Evolutionary conservation across 169 alveolate genomes (phyloP).

Genomic region (Eimeria falciformis): DNA sequence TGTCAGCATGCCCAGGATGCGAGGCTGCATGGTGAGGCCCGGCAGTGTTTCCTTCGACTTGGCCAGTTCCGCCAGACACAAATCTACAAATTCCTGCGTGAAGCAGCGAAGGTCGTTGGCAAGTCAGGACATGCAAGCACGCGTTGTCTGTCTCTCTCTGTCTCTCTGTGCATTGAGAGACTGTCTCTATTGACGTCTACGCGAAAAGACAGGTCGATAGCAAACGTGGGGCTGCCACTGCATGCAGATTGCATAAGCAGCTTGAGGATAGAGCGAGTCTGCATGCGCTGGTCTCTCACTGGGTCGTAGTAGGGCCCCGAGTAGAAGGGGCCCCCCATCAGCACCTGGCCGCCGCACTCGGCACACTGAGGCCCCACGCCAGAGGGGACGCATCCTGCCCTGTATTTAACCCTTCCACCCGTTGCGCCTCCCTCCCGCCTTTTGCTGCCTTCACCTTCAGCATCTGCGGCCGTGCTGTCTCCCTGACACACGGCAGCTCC

Average conservation of each 20-base stretch:
- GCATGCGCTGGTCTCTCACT: no score
- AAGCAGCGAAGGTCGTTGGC: not conserved
- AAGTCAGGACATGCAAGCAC: not conserved
- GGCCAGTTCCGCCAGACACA: slow-evolving; percentile 41
- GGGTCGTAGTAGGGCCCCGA: slow-evolving; percentile 84
- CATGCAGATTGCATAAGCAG: no score
- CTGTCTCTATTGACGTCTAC: no score
- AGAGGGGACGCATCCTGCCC: slow-evolving; percentile 61
- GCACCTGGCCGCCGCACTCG: slow-evolving; percentile 73
- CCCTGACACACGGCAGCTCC: not conserved
- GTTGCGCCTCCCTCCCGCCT: not conserved
- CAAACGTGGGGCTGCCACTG: no score
- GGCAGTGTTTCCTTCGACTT: slow-evolving; percentile 71
- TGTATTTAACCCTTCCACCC: slow-evolving; percentile 8
- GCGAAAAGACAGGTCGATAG: no score
- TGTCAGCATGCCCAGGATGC: slow-evolving; percentile 75
- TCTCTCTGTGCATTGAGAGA: no score
- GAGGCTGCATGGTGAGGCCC: slow-evolving; percentile 70
- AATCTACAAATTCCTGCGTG: slow-evolving; percentile 7
- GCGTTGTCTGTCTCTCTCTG: no score
- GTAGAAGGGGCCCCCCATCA: slow-evolving; percentile 87
- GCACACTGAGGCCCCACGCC: slow-evolving; percentile 59
- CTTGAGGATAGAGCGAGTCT: no score
- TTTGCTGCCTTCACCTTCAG: not conserved
- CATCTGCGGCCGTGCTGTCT: not conserved